Evolutionary conservation across 23 red algal genomes (phyloP), one percentile per base, ranked within the genome.

Genomic region (Porphyridium purpureum): DNA sequence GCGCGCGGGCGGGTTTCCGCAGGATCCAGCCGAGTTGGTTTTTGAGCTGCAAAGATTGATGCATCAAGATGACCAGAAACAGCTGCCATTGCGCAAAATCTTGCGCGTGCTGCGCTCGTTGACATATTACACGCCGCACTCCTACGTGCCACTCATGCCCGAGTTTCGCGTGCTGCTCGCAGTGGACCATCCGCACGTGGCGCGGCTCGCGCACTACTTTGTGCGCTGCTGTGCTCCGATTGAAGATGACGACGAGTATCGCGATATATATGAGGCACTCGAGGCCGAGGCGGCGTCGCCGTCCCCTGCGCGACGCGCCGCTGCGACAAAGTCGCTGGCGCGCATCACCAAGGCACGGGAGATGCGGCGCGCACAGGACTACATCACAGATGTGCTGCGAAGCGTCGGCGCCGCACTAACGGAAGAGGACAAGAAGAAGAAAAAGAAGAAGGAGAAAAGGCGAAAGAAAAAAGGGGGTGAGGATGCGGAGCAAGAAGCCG

Each of bases 191-290:
- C 64, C 62, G 4, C 62, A 68, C 23, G 55, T 82, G 19, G 68
- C 64, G 54, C 66, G 66, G 22, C 61, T 85, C 4, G 80, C 80
- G 5, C 80, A 85, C 67, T 69, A 73, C 30, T 66, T 71, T 36
- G 24, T 85, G 7, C 67, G 80, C 14, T 41, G 52, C 14, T 27
- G 31, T 41, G 70, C 68, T 4, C 80, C 80, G 4, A 38, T 85
- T 29, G 29, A 9, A 2, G 67, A 72, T 46, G 53, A 57, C 32
- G 14, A 29, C 8, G 31, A 63, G 25, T 75, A 85, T 44, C 17
- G 62, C 28, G 53, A 66, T n/a, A 44, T 85, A 3, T 6, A 71
- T 23, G 69, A 85, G 31, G 64, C 55, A 21, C 80, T 85, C 3
- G 67, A 74, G 53, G 48, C 67, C 7, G 68, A 85, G 19, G 59